Conservation (phyloP, 306 rosid species). For the Cajanus cajan region DNA sequence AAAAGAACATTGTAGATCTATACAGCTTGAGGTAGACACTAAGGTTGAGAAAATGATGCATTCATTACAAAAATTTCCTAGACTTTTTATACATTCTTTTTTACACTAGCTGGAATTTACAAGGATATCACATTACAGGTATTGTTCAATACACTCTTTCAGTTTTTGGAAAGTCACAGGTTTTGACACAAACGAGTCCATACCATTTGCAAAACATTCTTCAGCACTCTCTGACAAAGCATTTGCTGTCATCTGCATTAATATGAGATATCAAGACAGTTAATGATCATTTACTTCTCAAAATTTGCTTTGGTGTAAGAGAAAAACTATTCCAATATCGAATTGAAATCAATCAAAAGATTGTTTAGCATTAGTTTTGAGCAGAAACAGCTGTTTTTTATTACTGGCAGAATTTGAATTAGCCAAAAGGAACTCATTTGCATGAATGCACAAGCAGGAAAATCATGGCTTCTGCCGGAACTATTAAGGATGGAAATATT, state of each 20-base stretch:
- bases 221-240: conserved; percentile 86
- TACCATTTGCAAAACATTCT: conserved; percentile 79
- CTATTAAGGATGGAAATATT: neutral
- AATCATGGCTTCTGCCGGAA: neutral
- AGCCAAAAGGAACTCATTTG: neutral
- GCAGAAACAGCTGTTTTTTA: no score
- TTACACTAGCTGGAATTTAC: conserved; percentile 55
- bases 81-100: conserved; percentile 29
- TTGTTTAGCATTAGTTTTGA: conserved; percentile 6
- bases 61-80: conserved; percentile 69
- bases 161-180: conserved; percentile 78
- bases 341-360: neutral
- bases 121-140: conserved; percentile 41
- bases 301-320: neutral
- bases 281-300: neutral
- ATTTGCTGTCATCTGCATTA: conserved; percentile 85
- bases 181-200: conserved; percentile 89
- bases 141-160: conserved; percentile 61
- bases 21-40: conserved; percentile 41
- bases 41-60: conserved; percentile 36
- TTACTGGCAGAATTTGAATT: neutral
- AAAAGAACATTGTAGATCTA: conserved; percentile 26
- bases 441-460: neutral
- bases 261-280: neutral
- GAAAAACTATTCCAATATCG: neutral